Evolutionary conservation across 2,329 filamentous ascomycete genomes (phyloP).

Genomic region (Onygena corvina): DNA sequence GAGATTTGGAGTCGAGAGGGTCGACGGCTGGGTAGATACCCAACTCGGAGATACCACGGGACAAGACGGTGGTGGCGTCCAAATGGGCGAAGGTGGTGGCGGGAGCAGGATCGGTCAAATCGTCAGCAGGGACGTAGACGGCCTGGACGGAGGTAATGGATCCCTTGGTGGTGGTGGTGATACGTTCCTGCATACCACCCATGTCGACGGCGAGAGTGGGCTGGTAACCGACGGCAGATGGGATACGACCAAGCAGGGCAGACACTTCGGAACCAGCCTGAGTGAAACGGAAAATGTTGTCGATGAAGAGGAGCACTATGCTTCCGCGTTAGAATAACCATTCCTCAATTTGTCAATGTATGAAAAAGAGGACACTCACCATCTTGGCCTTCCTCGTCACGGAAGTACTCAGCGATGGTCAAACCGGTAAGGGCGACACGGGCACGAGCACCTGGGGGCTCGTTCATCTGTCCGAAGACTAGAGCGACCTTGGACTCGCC

Average conservation of each 20-base stretch:
- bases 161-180: constrained; percentile 98
- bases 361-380: constrained; percentile 43
- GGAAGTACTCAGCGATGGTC: constrained; percentile 61
- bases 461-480: constrained; percentile 99
- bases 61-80: constrained; percentile 99
- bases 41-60: constrained; percentile 99
- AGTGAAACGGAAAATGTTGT: constrained; percentile 99
- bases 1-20: constrained; percentile 97
- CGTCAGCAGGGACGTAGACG: constrained; percentile 99
- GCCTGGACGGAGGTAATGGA: constrained; percentile 99
- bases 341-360: not conserved
- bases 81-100: constrained; percentile 99
- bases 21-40: constrained; percentile 99
- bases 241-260: constrained; percentile 97
- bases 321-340: not conserved
- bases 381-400: constrained; percentile 72
- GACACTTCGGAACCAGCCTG: constrained; percentile 99
- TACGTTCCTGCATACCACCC: constrained; percentile 99
- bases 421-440: constrained; percentile 95
- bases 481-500: constrained; percentile 99
- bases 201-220: constrained; percentile 97
- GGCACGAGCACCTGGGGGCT: constrained; percentile 97
- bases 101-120: constrained; percentile 99
- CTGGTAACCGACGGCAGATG: constrained; percentile 99
- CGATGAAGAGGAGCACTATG: constrained; percentile 91